Evolutionary conservation across 2,329 filamentous ascomycete species (phyloP).

Genomic region (Cytospora piceae): DNA sequence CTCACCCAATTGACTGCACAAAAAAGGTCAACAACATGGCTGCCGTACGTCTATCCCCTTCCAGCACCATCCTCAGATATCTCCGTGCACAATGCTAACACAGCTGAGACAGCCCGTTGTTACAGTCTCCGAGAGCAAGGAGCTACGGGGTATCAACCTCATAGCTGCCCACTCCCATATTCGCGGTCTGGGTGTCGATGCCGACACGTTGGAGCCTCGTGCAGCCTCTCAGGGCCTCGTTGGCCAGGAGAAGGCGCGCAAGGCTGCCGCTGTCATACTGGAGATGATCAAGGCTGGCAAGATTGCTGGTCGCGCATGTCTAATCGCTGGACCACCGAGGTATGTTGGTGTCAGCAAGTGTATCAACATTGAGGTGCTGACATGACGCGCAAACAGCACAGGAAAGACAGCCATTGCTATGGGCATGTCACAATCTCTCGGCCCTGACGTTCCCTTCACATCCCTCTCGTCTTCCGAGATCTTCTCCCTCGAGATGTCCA

Average conservation of each 20-base stretch:
- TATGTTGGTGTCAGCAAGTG: constrained; percentile 39
- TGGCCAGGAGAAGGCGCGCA: constrained; percentile 93
- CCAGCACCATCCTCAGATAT: constrained; percentile 9
- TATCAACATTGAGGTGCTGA: neutral
- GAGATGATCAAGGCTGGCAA: constrained; percentile 99
- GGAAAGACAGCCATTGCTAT: constrained; percentile 98
- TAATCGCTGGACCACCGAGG: constrained; percentile 93
- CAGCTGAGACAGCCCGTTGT: constrained; percentile 54
- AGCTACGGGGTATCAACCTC: constrained; percentile 94
- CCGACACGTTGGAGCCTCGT: constrained; percentile 86
- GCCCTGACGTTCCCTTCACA: constrained; percentile 93
- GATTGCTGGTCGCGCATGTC: constrained; percentile 91
- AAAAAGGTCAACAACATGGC: constrained; percentile 27
- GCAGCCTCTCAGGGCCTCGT: constrained; percentile 88
- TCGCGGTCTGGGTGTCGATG: constrained; percentile 89
- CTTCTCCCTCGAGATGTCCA: constrained; percentile 98
- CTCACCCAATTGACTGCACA: constrained; percentile 16
- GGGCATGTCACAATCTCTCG: constrained; percentile 97
- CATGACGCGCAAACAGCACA: constrained; percentile 61
- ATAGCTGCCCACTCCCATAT: constrained; percentile 99
- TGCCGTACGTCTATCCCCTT: constrained; percentile 28
- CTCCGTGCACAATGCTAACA: constrained; percentile 6
- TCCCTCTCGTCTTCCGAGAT: constrained; percentile 96
- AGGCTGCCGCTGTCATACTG: constrained; percentile 92
- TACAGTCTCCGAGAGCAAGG: constrained; percentile 92